Evolutionary conservation across 2,329 filamentous ascomycete genomes (phyloP), one percentile per base, ranked within the genome.

Genomic region (Alternaria atra): DNA sequence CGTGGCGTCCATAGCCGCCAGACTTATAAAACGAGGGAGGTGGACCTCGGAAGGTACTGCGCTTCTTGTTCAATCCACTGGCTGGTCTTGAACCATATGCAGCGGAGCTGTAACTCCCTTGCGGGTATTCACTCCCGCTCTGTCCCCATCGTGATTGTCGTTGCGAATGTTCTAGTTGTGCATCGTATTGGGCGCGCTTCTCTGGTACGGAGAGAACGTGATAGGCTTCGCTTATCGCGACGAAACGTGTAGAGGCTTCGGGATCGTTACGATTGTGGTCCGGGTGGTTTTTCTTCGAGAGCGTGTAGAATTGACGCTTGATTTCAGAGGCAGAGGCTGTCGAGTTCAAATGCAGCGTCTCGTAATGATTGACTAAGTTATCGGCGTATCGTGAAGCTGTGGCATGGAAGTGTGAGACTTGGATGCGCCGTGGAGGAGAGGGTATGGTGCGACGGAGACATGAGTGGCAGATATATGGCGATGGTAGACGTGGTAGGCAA

Each of bases 261-360:
- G 91, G 90, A 79, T 97, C 90, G 69, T 86, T 76, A 61, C 86
- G 92, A 84, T 98, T 96, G 76, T 89, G 89, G 84, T 99, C 95
- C 1, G 95, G 95, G 80, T 99, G 95, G 85, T 97, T 90, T 55
- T 86, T 82, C 81, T 97, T 97, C 74, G 93, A 97, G 77, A 98
- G 91, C 63, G 86, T 81, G 85, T 97, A 98, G 86, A 97, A 99
- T 77, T 87, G 81, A 90, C 91, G 94, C 80, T 98, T 98, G 63
- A 98, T 94, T 54, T 97, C 92, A 8, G 84, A 82, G 1, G 86
- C 81, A 15, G 91, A 88, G 40, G 94, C 94, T 65, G 86, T 86
- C 42, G 85, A 84, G 0, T 87, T 80, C n/a, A 99, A 79, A 42
- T 90, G 86, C 52, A 99, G 85, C 40, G 90, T 89, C 71, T 94